These are phyloP conservation scores for Saccharomycopsis sp. DNA, from an alignment of 805 yeast genomes.

Conservation along the genomic window DNA sequence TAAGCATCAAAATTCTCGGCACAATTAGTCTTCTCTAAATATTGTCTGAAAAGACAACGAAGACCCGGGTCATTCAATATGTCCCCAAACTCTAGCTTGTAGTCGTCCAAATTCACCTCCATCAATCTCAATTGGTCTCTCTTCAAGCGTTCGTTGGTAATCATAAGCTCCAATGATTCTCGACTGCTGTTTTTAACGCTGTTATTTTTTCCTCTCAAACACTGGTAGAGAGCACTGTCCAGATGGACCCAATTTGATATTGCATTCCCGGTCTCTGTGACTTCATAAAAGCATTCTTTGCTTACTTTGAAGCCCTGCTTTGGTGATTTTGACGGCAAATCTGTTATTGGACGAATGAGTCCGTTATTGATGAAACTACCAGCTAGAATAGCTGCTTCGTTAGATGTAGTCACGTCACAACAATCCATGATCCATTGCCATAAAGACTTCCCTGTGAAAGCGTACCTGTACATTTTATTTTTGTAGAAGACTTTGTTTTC, in stretches of 20 bases:
- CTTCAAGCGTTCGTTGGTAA: neutral
- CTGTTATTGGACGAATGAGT: constrained; percentile 40
- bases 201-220: constrained; percentile 9
- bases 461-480: constrained; percentile 32
- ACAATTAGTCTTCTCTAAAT: constrained; percentile 58
- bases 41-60: constrained; percentile 58
- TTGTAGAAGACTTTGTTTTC: constrained; percentile 29
- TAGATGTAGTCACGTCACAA: constrained; percentile 54
- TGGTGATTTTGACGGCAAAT: constrained; percentile 31
- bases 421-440: constrained; percentile 91
- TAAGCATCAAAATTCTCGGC: constrained; percentile 74
- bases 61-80: constrained; percentile 70
- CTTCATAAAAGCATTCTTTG: constrained; percentile 37
- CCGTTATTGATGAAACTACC: constrained; percentile 41
- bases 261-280: constrained; percentile 38
- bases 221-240: neutral
- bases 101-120: neutral
- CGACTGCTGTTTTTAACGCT: neutral
- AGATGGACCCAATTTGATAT: constrained; percentile 31
- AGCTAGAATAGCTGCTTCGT: constrained; percentile 50
- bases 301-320: constrained; percentile 28
- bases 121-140: constrained; percentile 20
- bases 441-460: constrained; percentile 68
- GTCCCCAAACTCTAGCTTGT: constrained; percentile 29
- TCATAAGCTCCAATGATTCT: neutral